Conservation (phyloP, 2,329 filamentous ascomycete species). For the Hortaea sp. region DNA sequence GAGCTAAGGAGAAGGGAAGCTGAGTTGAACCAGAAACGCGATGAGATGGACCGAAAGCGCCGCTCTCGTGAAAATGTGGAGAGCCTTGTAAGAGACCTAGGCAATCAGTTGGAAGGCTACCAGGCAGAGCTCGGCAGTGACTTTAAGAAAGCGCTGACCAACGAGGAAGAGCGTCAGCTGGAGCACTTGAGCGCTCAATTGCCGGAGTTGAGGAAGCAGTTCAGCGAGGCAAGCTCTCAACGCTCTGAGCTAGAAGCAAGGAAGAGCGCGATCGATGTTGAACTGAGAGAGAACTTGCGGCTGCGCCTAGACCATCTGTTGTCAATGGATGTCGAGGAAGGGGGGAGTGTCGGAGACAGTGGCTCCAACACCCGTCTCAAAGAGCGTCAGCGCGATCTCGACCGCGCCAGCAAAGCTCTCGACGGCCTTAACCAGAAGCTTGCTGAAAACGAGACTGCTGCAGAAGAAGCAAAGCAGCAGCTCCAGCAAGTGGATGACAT, state of each 20-base stretch:
- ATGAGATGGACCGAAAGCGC: conserved; percentile 64
- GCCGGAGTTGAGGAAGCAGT: conserved; percentile 65
- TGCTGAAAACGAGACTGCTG: conserved; percentile 61
- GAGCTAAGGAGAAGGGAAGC: conserved; percentile 68
- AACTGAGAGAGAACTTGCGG: conserved; percentile 79
- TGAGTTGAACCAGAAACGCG: conserved; percentile 62
- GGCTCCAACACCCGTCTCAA: conserved; percentile 54
- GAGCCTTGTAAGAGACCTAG: conserved; percentile 45
- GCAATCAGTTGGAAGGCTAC: conserved; percentile 64
- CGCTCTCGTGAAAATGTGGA: conserved; percentile 58
- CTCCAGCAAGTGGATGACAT: conserved; percentile 50
- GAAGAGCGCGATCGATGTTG: conserved; percentile 76
- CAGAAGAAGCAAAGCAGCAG: conserved; percentile 49
- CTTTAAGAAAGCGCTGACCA: conserved; percentile 82
- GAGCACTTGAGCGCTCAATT: conserved; percentile 59
- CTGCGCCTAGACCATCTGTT: conserved; percentile 81
- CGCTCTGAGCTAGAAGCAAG: conserved; percentile 68
- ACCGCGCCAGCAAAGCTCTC: conserved; percentile 62
- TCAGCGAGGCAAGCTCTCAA: conserved; percentile 62
- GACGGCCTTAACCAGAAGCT: conserved; percentile 59
- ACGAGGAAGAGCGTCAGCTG: conserved; percentile 72
- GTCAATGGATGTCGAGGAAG: conserved; percentile 60
- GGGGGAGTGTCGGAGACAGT: conserved; percentile 31
- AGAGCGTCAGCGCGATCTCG: conserved; percentile 71
- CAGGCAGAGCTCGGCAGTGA: conserved; percentile 73